Conservation (phyloP, 2,329 filamentous ascomycete species). For the Stagonosporopsis vannaccii region DNA sequence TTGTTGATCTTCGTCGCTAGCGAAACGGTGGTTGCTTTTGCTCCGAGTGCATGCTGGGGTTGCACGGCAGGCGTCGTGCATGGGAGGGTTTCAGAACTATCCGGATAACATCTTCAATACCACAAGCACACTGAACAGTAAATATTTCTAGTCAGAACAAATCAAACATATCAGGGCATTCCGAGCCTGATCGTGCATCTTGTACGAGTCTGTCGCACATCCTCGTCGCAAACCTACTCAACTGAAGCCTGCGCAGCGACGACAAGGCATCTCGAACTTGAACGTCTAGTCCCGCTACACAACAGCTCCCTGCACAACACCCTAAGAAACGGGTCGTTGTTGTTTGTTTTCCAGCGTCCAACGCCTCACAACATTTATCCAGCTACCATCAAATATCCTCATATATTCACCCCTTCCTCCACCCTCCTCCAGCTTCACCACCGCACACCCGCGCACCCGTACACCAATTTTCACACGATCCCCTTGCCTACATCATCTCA, state of each 20-base stretch:
- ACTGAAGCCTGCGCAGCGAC: background rate
- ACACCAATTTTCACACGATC: background rate
- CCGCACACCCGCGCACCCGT: background rate
- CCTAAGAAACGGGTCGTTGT: background rate
- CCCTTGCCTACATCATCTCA: background rate
- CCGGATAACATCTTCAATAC: slow-evolving; percentile 1
- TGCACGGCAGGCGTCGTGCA: slow-evolving; percentile 22
- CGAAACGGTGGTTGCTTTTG: slow-evolving; percentile 7
- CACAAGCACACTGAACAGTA: background rate
- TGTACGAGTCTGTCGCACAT: background rate
- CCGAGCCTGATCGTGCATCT: background rate
- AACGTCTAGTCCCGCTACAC: slow-evolving; percentile 7
- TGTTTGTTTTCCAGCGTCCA: slow-evolving; percentile 14
- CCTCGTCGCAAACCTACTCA: background rate
- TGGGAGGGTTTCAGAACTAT: slow-evolving; percentile 14
- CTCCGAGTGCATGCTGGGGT: slow-evolving; percentile 7
- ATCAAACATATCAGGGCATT: background rate
- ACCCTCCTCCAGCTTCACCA: background rate
- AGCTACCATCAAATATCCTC: background rate
- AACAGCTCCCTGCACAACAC: slow-evolving; percentile 7
- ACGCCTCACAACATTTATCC: background rate
- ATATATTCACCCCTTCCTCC: background rate
- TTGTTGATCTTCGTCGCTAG: slow-evolving; percentile 12
- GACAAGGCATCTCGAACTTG: background rate
- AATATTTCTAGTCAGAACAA: background rate